Evolutionary conservation across 345 rosid species (phyloP), one percentile per base, ranked within the genome.

Genomic region (Arabis hirsuta): DNA sequence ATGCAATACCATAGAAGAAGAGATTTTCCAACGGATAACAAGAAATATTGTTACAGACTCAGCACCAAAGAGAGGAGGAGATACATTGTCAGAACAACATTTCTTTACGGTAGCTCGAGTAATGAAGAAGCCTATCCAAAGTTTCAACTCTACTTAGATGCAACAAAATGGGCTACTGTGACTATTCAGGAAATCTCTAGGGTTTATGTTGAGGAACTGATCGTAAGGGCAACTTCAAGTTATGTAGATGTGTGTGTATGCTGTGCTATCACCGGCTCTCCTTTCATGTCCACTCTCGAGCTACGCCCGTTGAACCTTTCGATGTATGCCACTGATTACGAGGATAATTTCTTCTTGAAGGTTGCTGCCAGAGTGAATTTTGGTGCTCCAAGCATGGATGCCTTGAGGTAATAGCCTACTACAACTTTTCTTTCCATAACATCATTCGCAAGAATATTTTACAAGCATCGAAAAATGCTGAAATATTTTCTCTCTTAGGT

Each of bases 281-380:
- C 99, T 7, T 92, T 96, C 71, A 81, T 96, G 47, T 92, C 98
- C 31, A 88, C 97, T 53, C 82, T 96, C 1, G 99, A 96, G 83
- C 84, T 96, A 48, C 68, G 99, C 65, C 97, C 98, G 12, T 73
- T 90, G 78, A 96, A 86, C 73, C 87, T 87, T 57, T 90, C 98
- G 0, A 88, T 95, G 90, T 91, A 95, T 76, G 91, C 94, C 29
- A 91, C 99, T 32, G 86, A 85, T 81, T 91, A 78, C 55, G 98
- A 95, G 82, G 98, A 84, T 62, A 76, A 51, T 29, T 95, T 88
- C 88, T 91, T 87, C 87, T 76, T 91, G 60, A 83, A 88, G 50
- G 91, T 91, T 55, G 96, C 96, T 9, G 97, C 97, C 6, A 88
- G 99, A 78, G 96, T 91, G 8, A 95, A 91, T 74, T 91, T 91